phyloP scores from a whole-genome alignment of 1,284 basidiomycete species.

The Macrocybe sp. region DNA sequence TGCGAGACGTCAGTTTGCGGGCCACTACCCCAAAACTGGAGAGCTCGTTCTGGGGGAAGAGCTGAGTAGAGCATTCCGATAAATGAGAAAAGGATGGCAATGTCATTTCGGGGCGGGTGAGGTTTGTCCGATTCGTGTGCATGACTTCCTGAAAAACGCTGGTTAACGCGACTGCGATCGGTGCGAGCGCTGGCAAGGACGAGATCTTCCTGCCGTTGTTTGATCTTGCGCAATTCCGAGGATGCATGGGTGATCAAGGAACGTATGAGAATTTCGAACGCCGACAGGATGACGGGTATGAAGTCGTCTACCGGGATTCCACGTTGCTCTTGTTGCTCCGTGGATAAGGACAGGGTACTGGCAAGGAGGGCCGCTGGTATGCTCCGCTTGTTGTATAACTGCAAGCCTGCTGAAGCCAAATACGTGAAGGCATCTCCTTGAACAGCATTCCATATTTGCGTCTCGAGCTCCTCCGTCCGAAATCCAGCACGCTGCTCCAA shows the following conservation, averaged over 20 bases:
- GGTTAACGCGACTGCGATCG: slow-evolving; percentile 43
- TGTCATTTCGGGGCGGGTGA: slow-evolving; percentile 66
- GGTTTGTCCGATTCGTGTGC: slow-evolving; percentile 34
- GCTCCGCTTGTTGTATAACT: slow-evolving; percentile 43
- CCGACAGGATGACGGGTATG: slow-evolving; percentile 55
- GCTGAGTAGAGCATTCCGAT: slow-evolving; percentile 77
- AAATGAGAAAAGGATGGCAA: slow-evolving; percentile 80
- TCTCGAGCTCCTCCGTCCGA: slow-evolving; percentile 75
- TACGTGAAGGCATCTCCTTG: slow-evolving; percentile 82
- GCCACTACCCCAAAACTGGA: slow-evolving; percentile 82
- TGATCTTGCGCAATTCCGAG: slow-evolving; percentile 86
- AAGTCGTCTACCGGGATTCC: slow-evolving; percentile 66
- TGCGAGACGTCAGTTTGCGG: slow-evolving; percentile 34
- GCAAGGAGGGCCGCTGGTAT: slow-evolving; percentile 43
- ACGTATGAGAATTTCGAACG: slow-evolving; percentile 71
- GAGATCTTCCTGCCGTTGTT: slow-evolving; percentile 87
- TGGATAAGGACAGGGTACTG: slow-evolving; percentile 28
- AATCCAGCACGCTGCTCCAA: slow-evolving; percentile 66
- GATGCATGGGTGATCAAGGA: slow-evolving; percentile 76
- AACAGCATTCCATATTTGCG: slow-evolving; percentile 76
- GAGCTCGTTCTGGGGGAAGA: slow-evolving; percentile 69
- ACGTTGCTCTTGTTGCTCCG: slow-evolving; percentile 50
- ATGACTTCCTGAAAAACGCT: slow-evolving; percentile 40
- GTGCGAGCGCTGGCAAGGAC: slow-evolving; percentile 59
- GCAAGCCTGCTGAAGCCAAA: slow-evolving; percentile 52